Percentiles rank a stretch among this genome's conserved stretches.
These are phyloP conservation scores for Backusella morwellensis DNA, from an alignment of 192 early-diverging fungal genomes.

Conservation along the genomic window DNA sequence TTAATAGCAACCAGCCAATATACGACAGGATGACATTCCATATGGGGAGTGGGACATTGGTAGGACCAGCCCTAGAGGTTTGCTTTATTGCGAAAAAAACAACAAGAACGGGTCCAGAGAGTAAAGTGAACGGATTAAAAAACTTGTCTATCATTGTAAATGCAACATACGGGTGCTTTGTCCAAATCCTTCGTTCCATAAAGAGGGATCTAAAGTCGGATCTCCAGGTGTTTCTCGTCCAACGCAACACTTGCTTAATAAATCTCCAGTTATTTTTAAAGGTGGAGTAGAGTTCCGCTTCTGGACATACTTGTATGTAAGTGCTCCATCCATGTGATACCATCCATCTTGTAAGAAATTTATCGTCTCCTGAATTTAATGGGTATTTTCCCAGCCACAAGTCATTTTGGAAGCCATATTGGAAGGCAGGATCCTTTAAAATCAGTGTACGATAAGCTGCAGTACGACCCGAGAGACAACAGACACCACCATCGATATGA, in stretches of 20 bases:
- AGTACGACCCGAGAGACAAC: conserved; percentile 60
- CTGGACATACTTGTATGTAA: conserved; percentile 55
- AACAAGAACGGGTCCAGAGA: conserved; percentile 54
- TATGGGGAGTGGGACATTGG: conserved; percentile 35
- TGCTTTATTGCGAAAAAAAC: conserved; percentile 33
- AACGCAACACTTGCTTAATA: conserved; percentile 55
- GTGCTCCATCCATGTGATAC: conserved; percentile 59
- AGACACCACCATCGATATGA: conserved; percentile 63
- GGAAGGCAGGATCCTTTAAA: conserved; percentile 58
- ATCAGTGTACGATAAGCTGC: conserved; percentile 60
- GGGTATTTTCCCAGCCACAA: conserved; percentile 56
- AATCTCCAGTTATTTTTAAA: conserved; percentile 69
- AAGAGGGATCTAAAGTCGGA: conserved; percentile 54
- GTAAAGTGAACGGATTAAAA: conserved; percentile 57
- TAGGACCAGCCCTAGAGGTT: not conserved
- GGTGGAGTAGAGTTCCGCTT: conserved; percentile 56
- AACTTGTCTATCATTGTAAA: conserved; percentile 64
- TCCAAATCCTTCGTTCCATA: conserved; percentile 53
- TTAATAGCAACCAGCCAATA: conserved; percentile 53
- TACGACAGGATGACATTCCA: conserved; percentile 53
- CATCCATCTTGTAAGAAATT: conserved; percentile 63
- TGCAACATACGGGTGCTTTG: conserved; percentile 55
- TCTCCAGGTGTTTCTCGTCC: conserved; percentile 64
- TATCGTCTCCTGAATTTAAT: conserved; percentile 61
- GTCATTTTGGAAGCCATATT: conserved; percentile 57